These are phyloP conservation scores for Colletotrichum destructivum DNA, from an alignment of 2,329 filamentous ascomycete genomes.

Conservation along the genomic window DNA sequence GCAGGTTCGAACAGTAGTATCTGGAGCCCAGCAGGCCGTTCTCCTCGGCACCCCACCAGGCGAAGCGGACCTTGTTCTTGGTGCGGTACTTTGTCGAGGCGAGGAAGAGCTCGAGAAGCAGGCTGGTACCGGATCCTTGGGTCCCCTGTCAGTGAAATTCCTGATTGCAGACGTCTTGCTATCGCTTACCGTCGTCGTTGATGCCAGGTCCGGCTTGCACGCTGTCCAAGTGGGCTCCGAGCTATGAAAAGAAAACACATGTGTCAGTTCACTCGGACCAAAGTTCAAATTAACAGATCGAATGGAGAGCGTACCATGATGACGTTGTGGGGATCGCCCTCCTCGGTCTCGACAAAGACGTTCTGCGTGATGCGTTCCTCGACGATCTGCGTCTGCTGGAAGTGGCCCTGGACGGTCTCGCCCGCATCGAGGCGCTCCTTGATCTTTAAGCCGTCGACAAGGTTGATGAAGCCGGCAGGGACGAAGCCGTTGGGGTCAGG, in stretches of 20 bases:
- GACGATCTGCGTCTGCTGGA: slow-evolving; percentile 54
- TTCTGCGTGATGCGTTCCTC: slow-evolving; percentile 61
- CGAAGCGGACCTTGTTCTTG: slow-evolving; percentile 58
- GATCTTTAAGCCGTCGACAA: slow-evolving; percentile 58
- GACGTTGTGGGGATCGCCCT: slow-evolving; percentile 60
- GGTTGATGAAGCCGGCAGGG: slow-evolving; percentile 50
- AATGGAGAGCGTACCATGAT: slow-evolving; percentile 47
- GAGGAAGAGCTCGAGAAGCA: slow-evolving; percentile 59
- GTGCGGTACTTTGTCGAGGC: slow-evolving; percentile 55
- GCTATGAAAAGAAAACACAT: slow-evolving; percentile 20
- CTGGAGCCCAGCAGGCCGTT: slow-evolving; percentile 55
- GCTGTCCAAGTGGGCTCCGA: slow-evolving; percentile 62
- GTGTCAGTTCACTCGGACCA: not conserved
- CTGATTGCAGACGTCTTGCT: too few relatives aligned
- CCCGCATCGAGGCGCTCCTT: slow-evolving; percentile 56
- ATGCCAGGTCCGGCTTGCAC: slow-evolving; percentile 62
- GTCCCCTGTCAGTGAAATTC: not conserved
- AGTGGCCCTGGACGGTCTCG: slow-evolving; percentile 54
- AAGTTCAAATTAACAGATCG: not conserved
- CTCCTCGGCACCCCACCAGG: slow-evolving; percentile 64
- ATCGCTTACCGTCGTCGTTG: slow-evolving; percentile 57
- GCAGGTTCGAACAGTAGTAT: slow-evolving; percentile 56
- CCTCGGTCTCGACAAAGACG: slow-evolving; percentile 62
- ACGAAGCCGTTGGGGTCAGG: slow-evolving; percentile 50
- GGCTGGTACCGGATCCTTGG: slow-evolving; percentile 56